These are phyloP conservation scores for Candida albicans DNA, from an alignment of 1,139 yeast species.

Conservation along the genomic window DNA sequence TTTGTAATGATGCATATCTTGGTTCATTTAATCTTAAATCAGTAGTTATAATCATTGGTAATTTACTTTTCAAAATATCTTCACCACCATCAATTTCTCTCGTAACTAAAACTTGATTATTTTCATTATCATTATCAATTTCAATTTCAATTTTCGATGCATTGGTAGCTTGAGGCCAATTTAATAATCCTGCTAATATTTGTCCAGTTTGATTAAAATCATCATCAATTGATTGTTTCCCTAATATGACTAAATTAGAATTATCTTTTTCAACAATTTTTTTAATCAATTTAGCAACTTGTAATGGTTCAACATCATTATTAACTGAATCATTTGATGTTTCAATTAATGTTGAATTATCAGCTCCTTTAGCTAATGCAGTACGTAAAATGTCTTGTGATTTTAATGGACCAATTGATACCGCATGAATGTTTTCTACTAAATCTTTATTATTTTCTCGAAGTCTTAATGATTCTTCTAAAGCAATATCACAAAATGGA, in stretches of 20 bases:
- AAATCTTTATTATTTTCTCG: conserved; percentile 66
- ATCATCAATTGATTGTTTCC: conserved; percentile 96
- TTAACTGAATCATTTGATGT: conserved; percentile 82
- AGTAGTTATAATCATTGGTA: conserved; percentile 87
- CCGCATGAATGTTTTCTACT: conserved; percentile 86
- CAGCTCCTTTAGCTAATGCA: conserved; percentile 94
- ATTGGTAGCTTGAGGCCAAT: conserved; percentile 98
- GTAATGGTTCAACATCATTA: conserved; percentile 77
- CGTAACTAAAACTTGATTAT: conserved; percentile 60
- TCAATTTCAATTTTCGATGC: conserved; percentile 79
- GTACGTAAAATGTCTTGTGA: conserved; percentile 86
- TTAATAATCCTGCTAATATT: conserved; percentile 88
- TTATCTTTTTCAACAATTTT: conserved; percentile 69
- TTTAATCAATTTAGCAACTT: conserved; percentile 81
- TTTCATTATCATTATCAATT: conserved; percentile 38
- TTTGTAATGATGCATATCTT: conserved; percentile 89
- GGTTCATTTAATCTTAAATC: conserved; percentile 94
- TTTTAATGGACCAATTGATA: conserved; percentile 85
- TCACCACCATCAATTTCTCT: conserved; percentile 96
- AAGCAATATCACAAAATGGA: conserved; percentile 96
- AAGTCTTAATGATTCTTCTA: conserved; percentile 85
- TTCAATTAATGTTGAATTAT: conserved; percentile 78
- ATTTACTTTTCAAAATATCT: conserved; percentile 72
- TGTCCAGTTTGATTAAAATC: conserved; percentile 98
- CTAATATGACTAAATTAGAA: conserved; percentile 79